These are phyloP conservation scores for Fraxinus pennsylvanica DNA, from an alignment of 257 asterid species.

Conservation along the genomic window DNA sequence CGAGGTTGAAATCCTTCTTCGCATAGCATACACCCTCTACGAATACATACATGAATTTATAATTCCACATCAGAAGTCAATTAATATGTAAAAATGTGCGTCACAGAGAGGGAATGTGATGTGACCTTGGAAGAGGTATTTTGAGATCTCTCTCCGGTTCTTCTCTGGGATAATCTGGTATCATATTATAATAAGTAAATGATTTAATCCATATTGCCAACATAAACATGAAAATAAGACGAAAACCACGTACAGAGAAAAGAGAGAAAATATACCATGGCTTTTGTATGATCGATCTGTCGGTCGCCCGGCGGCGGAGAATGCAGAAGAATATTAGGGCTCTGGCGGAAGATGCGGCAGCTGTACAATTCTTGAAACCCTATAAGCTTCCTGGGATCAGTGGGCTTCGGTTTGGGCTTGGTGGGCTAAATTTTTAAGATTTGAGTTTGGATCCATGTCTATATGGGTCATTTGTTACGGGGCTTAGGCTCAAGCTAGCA, in stretches of 20 bases:
- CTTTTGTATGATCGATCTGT: slow-evolving; percentile 15
- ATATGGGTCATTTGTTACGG: too few relatives aligned
- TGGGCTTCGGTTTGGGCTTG: not conserved
- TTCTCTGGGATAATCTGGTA: slow-evolving; percentile 79
- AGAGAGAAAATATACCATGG: slow-evolving; percentile 32
- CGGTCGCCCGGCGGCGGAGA: not conserved
- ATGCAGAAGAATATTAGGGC: not conserved
- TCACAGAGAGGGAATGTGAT: not conserved
- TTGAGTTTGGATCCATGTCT: too few relatives aligned
- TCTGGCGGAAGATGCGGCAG: slow-evolving; percentile 27
- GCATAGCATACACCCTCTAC: slow-evolving; percentile 94
- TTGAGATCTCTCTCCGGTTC: slow-evolving; percentile 91
- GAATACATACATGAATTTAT: not conserved
- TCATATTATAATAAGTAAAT: not conserved
- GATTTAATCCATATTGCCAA: not conserved
- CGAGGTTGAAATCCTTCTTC: slow-evolving; percentile 80
- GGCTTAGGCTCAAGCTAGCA: too few relatives aligned
- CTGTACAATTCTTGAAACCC: slow-evolving; percentile 24
- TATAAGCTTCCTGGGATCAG: not conserved
- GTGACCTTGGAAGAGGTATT: slow-evolving; percentile 85
- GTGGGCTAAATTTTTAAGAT: not conserved
- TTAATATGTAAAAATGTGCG: not conserved
- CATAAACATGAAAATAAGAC: not conserved
- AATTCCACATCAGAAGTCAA: not conserved
- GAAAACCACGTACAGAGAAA: not conserved